Base-by-base conservation (phyloP, 2,329 filamentous ascomycete species). In the Zymoseptoria tritici region DNA sequence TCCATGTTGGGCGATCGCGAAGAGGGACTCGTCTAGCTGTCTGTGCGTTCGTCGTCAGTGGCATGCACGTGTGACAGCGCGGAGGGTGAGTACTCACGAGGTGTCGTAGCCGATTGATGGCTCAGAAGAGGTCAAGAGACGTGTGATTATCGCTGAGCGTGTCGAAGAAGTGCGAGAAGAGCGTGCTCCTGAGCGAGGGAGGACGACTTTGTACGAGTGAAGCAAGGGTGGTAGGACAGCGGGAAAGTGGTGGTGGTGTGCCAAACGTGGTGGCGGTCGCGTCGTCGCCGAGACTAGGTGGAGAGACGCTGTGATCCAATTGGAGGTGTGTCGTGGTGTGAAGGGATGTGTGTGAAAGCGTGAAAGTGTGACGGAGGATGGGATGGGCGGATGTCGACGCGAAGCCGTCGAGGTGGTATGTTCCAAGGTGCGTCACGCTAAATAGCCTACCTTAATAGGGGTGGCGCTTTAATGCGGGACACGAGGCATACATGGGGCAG, bases 1-100 rank as follows among this genome's bases (percentile, higher is more conserved):
- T 61, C 60, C 55, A 57, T 58, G 24, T 36, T 57, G 56, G 29
- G 54, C 29, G 52, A 26, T 11, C 29, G 16, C 8, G 9, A 19
- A 29, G n/a, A n/a, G 22, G 4, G 19, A 9, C 31, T 24, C 22
- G 52, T 53, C 52, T 53, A 29, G 52, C 22, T 53, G 52, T 29
- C n/a, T 53, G 11, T 24, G 19, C 11, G 24, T 19, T 19, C 7
- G 22, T n/a, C 36, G 36, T 46, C 36, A 46, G 16, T 46, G 36
- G 36, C 13, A 46, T n/a, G 36, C 36, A 46, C 36, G 16, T 46
- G 36, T 6, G 36, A n/a, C 13, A 16, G 36, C 36, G 36, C 36
- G 36, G 36, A 6, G 36, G 1, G 13, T 7, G 36, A 16, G 7
- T n/a, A 46, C 36, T 46, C 36, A 46, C 36, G 36, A 46, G 16